Percentiles rank a stretch among this genome's conserved stretches.
Evolutionary conservation across 306 rosid species (phyloP).

Genomic region (Cicer chorassanicum): DNA sequence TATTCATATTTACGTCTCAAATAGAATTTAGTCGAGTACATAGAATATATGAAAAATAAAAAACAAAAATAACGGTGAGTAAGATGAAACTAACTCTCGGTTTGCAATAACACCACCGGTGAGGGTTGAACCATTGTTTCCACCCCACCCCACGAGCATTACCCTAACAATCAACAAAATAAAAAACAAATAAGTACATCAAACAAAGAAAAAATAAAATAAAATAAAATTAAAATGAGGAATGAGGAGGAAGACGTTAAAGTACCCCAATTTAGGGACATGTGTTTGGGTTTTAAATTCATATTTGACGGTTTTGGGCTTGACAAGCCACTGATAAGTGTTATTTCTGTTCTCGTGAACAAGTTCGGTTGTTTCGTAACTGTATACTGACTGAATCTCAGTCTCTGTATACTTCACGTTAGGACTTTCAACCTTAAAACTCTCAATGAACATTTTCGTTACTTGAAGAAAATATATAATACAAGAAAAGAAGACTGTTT

Average conservation of each 20-base stretch:
- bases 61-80: neutral
- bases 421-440: constrained; percentile 89
- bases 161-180: constrained; percentile 55
- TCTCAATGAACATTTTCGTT: constrained; percentile 73
- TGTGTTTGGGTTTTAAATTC: constrained; percentile 73
- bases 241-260: neutral
- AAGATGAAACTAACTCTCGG: constrained; percentile 68
- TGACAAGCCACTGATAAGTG: constrained; percentile 80
- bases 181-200: neutral
- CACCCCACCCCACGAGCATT: constrained; percentile 99
- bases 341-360: constrained; percentile 81
- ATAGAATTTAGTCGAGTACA: too few species aligned
- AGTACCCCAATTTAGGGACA: constrained; percentile 87
- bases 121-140: constrained; percentile 92
- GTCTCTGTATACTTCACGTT: constrained; percentile 70
- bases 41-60: neutral
- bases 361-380: constrained; percentile 86
- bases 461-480: neutral
- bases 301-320: constrained; percentile 78
- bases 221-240: neutral
- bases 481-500: neutral
- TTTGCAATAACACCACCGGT: constrained; percentile 95
- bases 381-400: constrained; percentile 83
- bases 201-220: neutral
- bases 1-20: too few species aligned